Base-by-base conservation (phyloP, 345 rosid genomes). In the Geranium rotundifolium region DNA sequence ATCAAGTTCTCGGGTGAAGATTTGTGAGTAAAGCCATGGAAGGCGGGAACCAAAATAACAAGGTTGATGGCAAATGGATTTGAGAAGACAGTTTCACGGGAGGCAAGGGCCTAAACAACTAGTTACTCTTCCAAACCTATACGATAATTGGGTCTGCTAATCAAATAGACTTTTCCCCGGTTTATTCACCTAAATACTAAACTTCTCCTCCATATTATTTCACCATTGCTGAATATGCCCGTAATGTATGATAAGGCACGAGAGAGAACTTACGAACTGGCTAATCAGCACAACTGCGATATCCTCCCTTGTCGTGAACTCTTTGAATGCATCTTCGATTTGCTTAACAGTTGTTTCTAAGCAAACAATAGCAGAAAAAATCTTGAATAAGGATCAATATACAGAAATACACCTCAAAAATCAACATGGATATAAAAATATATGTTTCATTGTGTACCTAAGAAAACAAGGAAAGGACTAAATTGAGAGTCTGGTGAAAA, bases 261-360 rank as follows among this genome's bases (percentile, higher is more conserved):
- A 50, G 29, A 63, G 57, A 34, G 56, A 76, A 83, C 97, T 82
- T 77, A 90, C 97, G 62, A 81, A 85, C 80, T 90, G 96, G 69
- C 91, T 81, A 69, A 89, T 83, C 67, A 89, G 73, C 59, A 89
- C 80, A 60, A 89, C 78, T 29, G 86, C 91, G 57, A 90, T 81
- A 58, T 90, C 97, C 60, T 85, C 91, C 68, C 82, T 87, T 10
- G 88, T 34, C 19, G 88, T 84, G 79, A 85, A 90, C 74, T 87
- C 91, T 71, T 85, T 87, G 73, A 90, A 90, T 67, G 97, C 75
- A 64, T 87, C 97, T 78, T 90, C 97, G 67, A 82, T 87, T 30
- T 79, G 80, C 69, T 86, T 85, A 68, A 87, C 86, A 6, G 95
- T 82, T 62, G 95, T 87, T 77, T 87, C 96, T 90, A 64, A 54